These are phyloP conservation scores for Pyrenochaeta sp. DNA, from an alignment of 2,329 filamentous ascomycete species.

Conservation along the genomic window DNA sequence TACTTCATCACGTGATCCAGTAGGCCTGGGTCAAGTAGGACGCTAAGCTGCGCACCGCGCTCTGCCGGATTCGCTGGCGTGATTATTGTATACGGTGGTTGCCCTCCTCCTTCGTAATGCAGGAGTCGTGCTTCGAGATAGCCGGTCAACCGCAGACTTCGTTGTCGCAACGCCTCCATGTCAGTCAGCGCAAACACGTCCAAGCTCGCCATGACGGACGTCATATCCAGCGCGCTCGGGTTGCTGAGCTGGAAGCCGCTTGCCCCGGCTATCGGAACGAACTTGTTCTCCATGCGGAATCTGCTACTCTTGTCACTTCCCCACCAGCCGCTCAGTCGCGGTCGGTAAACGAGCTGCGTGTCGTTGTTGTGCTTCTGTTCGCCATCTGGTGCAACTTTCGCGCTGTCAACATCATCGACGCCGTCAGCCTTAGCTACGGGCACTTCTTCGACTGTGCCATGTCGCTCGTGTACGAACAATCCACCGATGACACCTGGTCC, in stretches of 20 bases:
- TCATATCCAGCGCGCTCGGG: slow-evolving; percentile 79
- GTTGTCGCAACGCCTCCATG: slow-evolving; percentile 73
- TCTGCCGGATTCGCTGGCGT: slow-evolving; percentile 74
- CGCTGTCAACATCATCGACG: not conserved
- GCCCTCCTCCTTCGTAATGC: slow-evolving; percentile 23
- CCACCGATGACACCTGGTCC: slow-evolving; percentile 84
- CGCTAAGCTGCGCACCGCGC: slow-evolving; percentile 80
- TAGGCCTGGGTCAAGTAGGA: slow-evolving; percentile 72
- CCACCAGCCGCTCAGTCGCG: slow-evolving; percentile 85
- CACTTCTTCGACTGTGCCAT: slow-evolving; percentile 64
- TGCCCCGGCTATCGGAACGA: slow-evolving; percentile 79
- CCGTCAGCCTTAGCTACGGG: slow-evolving; percentile 3
- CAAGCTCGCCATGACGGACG: slow-evolving; percentile 75
- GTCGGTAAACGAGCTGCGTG: slow-evolving; percentile 61
- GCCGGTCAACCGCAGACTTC: slow-evolving; percentile 76
- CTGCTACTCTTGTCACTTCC: slow-evolving; percentile 78
- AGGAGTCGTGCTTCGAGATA: slow-evolving; percentile 70
- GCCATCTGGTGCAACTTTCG: slow-evolving; percentile 43
- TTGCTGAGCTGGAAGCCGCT: slow-evolving; percentile 87
- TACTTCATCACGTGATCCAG: slow-evolving; percentile 72
- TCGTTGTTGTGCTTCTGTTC: slow-evolving; percentile 11
- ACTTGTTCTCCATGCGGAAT: slow-evolving; percentile 85
- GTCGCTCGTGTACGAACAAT: slow-evolving; percentile 79
- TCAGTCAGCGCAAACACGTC: slow-evolving; percentile 76
- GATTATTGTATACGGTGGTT: slow-evolving; percentile 62